Percentiles rank a stretch among this genome's conserved stretches.
phyloP scores from a whole-genome alignment of 2,329 filamentous ascomycete species.

The Diaporthe destruens region DNA sequence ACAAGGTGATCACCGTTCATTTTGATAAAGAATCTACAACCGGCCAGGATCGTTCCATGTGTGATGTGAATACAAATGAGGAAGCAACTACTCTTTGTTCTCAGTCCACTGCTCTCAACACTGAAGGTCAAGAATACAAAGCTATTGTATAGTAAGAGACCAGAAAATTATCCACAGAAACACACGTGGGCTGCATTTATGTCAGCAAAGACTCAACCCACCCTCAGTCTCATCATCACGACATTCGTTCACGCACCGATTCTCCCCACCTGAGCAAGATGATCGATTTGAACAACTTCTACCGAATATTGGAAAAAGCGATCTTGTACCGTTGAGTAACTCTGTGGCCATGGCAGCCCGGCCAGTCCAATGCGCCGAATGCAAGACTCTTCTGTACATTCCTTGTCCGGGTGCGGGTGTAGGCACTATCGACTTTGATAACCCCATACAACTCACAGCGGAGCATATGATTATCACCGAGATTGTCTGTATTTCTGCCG shows the following conservation, averaged over 20 bases:
- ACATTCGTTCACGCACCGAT: background rate
- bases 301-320: background rate
- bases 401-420: background rate
- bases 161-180: background rate
- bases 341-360: background rate
- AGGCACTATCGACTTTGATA: background rate
- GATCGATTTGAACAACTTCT: background rate
- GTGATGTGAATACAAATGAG: background rate
- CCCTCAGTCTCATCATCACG: too few species aligned
- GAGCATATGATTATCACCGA: background rate
- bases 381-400: background rate
- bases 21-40: background rate
- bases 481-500: background rate
- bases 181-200: background rate
- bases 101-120: background rate
- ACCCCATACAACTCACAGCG: background rate
- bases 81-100: background rate
- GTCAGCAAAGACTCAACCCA: background rate
- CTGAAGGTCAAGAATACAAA: background rate
- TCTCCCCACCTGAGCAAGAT: background rate
- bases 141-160: background rate
- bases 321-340: background rate
- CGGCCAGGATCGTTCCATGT: rapidly evolving
- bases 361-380: background rate
- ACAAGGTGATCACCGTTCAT: background rate